phyloP scores from a whole-genome alignment of 225 moss, liverwort and hornwort species.

The Physcomitrium patens region DNA sequence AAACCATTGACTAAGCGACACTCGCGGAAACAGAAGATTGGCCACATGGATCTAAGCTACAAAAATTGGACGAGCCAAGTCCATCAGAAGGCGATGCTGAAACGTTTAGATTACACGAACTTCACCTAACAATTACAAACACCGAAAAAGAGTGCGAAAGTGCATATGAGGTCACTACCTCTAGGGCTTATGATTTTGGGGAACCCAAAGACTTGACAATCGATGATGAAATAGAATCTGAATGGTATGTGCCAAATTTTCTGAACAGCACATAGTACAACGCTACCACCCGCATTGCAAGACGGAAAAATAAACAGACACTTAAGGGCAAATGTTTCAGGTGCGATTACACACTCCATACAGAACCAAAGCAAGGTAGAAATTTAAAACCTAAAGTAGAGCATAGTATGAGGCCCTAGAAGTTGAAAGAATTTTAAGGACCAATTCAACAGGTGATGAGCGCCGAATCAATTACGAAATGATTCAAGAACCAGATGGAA shows the following conservation, averaged over 20 bases:
- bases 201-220: slow-evolving; percentile 10
- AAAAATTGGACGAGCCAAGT: neutral
- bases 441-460: neutral
- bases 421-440: neutral
- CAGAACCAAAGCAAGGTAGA: slow-evolving; percentile 7
- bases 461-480: neutral
- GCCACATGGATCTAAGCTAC: slow-evolving; percentile 2
- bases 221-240: neutral
- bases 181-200: neutral
- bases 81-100: neutral
- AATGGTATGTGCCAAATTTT: neutral
- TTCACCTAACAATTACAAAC: slow-evolving; percentile 1
- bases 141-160: neutral
- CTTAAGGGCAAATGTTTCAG: neutral
- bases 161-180: no score
- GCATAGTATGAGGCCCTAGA: slow-evolving; percentile 9
- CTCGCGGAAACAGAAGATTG: slow-evolving; percentile 5
- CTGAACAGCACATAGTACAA: slow-evolving; percentile 8
- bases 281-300: neutral
- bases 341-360: neutral
- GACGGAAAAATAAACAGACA: slow-evolving; percentile 1
- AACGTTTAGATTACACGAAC: slow-evolving; percentile 11
- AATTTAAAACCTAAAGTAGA: slow-evolving; percentile 20
- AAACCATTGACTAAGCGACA: neutral
- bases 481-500: neutral